Percentiles rank a stretch among this genome's conserved stretches.
Evolutionary conservation across 345 rosid genomes (phyloP).

Genomic region (Corymbia maculata): DNA sequence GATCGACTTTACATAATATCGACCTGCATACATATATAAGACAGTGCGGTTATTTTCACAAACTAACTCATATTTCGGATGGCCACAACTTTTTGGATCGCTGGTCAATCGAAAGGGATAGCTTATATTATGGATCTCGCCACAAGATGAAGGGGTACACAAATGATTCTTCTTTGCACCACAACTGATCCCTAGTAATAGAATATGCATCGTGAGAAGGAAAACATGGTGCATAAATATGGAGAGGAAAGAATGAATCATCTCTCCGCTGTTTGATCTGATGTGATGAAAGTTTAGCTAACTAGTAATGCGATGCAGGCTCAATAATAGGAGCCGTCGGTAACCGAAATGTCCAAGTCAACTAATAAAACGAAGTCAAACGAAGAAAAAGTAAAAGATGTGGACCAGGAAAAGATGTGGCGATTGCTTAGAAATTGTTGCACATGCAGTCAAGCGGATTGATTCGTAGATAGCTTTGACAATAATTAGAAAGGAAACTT

Average conservation of each 20-base stretch:
- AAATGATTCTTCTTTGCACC: neutral
- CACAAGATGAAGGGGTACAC: neutral
- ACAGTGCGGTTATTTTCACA: neutral
- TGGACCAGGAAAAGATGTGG: neutral
- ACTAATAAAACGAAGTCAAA: neutral
- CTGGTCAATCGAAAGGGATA: neutral
- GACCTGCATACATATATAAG: neutral
- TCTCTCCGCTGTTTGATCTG: neutral
- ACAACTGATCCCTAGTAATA: neutral
- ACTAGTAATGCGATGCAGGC: neutral
- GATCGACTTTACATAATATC: neutral
- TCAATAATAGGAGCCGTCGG: neutral
- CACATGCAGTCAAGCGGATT: neutral
- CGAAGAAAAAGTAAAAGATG: neutral
- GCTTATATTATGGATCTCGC: neutral
- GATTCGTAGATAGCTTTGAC: neutral
- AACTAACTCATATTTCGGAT: neutral
- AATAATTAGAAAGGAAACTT: neutral
- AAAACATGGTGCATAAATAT: neutral
- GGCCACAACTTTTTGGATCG: neutral
- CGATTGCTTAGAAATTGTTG: neutral
- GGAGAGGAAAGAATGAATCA: neutral
- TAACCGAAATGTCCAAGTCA: neutral
- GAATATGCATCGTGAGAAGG: neutral
- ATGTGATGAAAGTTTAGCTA: neutral